These are phyloP conservation scores for Vicia faba DNA, from an alignment of 306 rosid genomes.

Conservation along the genomic window DNA sequence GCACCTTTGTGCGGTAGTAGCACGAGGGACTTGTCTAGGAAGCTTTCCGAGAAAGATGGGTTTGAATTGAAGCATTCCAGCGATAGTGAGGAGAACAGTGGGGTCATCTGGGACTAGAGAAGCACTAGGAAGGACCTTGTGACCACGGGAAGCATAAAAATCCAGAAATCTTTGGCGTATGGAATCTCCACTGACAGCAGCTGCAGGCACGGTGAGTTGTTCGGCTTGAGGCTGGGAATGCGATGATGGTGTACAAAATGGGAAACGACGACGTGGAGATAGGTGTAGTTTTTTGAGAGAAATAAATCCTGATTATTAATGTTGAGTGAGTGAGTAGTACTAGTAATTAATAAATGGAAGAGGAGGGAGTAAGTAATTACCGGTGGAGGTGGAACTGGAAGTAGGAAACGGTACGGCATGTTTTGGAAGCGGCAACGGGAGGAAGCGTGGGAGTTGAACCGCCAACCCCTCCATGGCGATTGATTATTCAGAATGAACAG, in stretches of 20 bases:
- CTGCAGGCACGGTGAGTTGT: too few relatives aligned
- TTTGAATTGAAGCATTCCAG: slow-evolving; percentile 97
- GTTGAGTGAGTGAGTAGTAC: too few relatives aligned
- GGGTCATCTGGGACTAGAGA: slow-evolving; percentile 95
- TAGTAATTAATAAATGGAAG: neutral
- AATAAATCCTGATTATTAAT: slow-evolving; percentile 4
- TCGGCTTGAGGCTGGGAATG: slow-evolving; percentile 13
- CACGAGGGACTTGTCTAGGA: slow-evolving; percentile 73
- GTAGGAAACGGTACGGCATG: neutral
- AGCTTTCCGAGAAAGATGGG: slow-evolving; percentile 88
- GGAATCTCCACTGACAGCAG: slow-evolving; percentile 66
- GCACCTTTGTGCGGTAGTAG: slow-evolving; percentile 88
- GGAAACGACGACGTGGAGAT: slow-evolving; percentile 38
- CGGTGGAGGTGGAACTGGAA: neutral
- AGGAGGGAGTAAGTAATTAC: neutral
- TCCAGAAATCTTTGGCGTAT: slow-evolving; percentile 65
- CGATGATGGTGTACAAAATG: slow-evolving; percentile 39
- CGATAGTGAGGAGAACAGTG: slow-evolving; percentile 89
- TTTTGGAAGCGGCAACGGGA: slow-evolving; percentile 11
- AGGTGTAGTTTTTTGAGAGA: slow-evolving; percentile 18
- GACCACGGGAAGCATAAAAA: slow-evolving; percentile 83
- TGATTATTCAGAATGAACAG: neutral
- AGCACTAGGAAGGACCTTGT: slow-evolving; percentile 83
- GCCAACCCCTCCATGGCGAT: slow-evolving; percentile 30
- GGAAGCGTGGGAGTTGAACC: slow-evolving; percentile 22